Conservation (phyloP, 805 yeast species). For the Ogataea pilisensis region DNA sequence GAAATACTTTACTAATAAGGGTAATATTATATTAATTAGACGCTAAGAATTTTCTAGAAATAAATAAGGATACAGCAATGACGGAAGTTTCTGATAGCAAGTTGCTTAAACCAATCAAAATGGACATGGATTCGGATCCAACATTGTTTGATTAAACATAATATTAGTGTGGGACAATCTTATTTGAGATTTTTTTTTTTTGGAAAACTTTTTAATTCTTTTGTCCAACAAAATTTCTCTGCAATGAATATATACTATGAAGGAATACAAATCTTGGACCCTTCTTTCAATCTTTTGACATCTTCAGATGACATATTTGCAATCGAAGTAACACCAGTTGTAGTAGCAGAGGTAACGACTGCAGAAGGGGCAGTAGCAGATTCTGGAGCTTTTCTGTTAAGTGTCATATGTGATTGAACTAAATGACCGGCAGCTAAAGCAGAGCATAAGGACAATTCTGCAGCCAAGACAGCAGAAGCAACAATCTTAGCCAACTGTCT, state of each 20-base stretch:
- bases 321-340: constrained; percentile 19
- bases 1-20: too few species aligned
- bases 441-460: constrained; percentile 89
- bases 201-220: too few species aligned
- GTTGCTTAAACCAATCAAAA: too few species aligned
- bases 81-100: too few species aligned
- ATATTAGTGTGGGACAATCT: too few species aligned
- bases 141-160: too few species aligned
- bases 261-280: constrained; percentile 71
- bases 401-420: constrained; percentile 96
- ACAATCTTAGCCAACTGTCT: constrained; percentile 88
- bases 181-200: too few species aligned
- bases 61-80: too few species aligned
- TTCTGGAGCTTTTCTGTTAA: constrained; percentile 57
- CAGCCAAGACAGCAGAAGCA: constrained; percentile 93
- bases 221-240: too few species aligned
- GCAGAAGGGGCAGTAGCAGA: constrained; percentile 27
- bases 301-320: constrained; percentile 24
- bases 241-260: constrained; percentile 33
- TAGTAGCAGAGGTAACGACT: constrained; percentile 4
- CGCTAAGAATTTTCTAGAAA: too few species aligned
- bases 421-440: constrained; percentile 98
- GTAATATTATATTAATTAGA: too few species aligned
- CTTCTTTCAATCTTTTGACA: constrained; percentile 55
- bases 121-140: too few species aligned